phyloP scores from a whole-genome alignment of 2,329 filamentous ascomycete species.

The Cadophora luteo-olivacea region DNA sequence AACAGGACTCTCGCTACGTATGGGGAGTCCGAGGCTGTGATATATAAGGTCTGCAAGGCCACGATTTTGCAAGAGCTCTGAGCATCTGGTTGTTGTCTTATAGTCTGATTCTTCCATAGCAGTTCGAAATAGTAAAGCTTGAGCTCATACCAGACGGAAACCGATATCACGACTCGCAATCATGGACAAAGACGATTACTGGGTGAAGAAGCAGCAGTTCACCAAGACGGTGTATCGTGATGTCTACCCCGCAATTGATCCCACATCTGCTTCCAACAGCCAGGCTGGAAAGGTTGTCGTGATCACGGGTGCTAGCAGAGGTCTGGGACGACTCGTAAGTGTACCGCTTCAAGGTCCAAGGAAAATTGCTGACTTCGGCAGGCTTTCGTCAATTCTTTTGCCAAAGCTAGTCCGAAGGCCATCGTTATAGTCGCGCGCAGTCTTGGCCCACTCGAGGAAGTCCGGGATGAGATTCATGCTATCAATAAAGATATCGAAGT shows the following conservation, averaged over 20 bases:
- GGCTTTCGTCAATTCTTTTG: slow-evolving; percentile 34
- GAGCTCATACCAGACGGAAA: background rate
- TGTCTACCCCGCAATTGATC: slow-evolving; percentile 48
- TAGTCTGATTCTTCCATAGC: background rate
- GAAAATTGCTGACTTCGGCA: background rate
- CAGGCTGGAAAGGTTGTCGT: slow-evolving; percentile 43
- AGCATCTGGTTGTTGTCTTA: no score
- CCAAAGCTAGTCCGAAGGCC: slow-evolving; percentile 45
- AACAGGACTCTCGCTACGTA: background rate
- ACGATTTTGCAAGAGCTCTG: background rate
- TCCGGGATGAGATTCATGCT: slow-evolving; percentile 39
- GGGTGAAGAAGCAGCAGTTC: slow-evolving; percentile 34
- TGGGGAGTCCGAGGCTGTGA: background rate
- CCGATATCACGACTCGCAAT: background rate
- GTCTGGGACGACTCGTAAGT: slow-evolving; percentile 42
- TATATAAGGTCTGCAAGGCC: background rate
- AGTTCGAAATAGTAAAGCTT: background rate
- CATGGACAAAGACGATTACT: slow-evolving; percentile 9
- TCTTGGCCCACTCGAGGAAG: slow-evolving; percentile 39
- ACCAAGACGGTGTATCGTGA: slow-evolving; percentile 47
- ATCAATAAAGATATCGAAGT: slow-evolving; percentile 45
- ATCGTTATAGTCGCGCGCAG: slow-evolving; percentile 46
- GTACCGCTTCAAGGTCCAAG: background rate
- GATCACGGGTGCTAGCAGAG: slow-evolving; percentile 51
- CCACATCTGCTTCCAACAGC: slow-evolving; percentile 42